Percentiles rank a stretch among this genome's conserved stretches.
Evolutionary conservation across 495 filamentous ascomycete genomes (phyloP).

Genomic region (Xanthoparmelia taractica): DNA sequence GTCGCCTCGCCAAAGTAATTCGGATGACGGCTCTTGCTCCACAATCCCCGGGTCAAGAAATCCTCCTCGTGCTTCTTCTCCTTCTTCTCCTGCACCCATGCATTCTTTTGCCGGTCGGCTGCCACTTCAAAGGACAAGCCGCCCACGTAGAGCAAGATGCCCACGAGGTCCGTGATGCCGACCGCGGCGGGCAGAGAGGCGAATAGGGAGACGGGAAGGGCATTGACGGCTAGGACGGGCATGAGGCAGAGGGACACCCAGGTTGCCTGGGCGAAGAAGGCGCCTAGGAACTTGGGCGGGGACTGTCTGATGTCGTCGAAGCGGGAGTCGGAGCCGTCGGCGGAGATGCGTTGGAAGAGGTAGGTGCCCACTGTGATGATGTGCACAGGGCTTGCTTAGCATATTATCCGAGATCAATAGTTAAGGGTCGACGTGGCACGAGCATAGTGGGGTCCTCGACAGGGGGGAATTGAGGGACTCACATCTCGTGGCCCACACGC

Average conservation of each 20-base stretch:
- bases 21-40: conserved; percentile 52
- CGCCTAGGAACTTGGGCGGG: conserved; percentile 44
- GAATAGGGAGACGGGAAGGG: conserved; percentile 44
- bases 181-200: conserved; percentile 35
- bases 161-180: conserved; percentile 43
- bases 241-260: conserved; percentile 57
- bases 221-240: conserved; percentile 52
- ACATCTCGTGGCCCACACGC: conserved; percentile 52
- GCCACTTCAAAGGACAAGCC: conserved; percentile 52
- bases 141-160: conserved; percentile 44
- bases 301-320: conserved; percentile 52
- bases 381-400: neutral
- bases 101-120: conserved; percentile 53
- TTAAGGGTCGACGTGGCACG: neutral
- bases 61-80: conserved; percentile 54
- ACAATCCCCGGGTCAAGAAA: conserved; percentile 53
- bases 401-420: neutral
- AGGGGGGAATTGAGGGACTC: conserved; percentile 19
- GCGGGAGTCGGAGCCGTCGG: conserved; percentile 48
- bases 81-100: conserved; percentile 48
- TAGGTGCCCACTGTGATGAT: conserved; percentile 46
- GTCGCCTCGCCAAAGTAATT: conserved; percentile 63
- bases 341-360: conserved; percentile 48
- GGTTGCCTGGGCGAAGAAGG: conserved; percentile 52
- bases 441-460: neutral